phyloP scores from a whole-genome alignment of 2,329 filamentous ascomycete species.

The Emergomyces orientalis region DNA sequence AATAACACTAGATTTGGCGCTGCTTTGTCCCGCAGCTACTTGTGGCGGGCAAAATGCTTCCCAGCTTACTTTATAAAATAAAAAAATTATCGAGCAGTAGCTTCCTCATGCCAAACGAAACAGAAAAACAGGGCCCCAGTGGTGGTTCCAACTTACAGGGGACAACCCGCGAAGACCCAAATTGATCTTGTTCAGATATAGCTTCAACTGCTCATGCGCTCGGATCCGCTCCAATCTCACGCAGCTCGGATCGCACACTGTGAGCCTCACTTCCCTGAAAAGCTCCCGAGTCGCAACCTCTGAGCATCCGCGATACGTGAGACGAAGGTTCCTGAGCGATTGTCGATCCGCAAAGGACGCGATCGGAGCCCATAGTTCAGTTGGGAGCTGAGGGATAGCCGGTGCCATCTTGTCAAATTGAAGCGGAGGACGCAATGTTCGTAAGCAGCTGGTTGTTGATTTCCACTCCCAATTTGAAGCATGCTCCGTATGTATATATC shows the following conservation, averaged over 20 bases:
- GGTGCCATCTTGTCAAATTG: neutral
- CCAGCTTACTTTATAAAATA: neutral
- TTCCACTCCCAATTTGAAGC: neutral
- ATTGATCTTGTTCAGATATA: constrained; percentile 1
- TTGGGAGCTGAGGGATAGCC: neutral
- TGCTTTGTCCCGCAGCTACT: neutral
- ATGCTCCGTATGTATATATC: neutral
- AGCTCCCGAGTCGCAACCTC: neutral
- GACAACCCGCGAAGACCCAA: neutral
- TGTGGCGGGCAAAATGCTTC: neutral
- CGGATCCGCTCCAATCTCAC: neutral
- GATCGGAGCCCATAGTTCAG: constrained; percentile 1
- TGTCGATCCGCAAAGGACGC: neutral
- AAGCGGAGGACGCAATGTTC: neutral
- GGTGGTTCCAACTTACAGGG: neutral
- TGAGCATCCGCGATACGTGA: neutral
- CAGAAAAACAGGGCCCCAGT: neutral
- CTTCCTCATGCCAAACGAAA: neutral
- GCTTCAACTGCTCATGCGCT: neutral
- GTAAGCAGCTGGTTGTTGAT: neutral
- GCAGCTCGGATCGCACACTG: neutral
- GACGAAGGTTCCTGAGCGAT: neutral
- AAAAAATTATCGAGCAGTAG: neutral
- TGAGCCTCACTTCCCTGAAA: constrained; percentile 1
- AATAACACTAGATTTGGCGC: neutral